phyloP scores from a whole-genome alignment of 2,329 filamentous ascomycete genomes.

The Phialophora verrucosa region DNA sequence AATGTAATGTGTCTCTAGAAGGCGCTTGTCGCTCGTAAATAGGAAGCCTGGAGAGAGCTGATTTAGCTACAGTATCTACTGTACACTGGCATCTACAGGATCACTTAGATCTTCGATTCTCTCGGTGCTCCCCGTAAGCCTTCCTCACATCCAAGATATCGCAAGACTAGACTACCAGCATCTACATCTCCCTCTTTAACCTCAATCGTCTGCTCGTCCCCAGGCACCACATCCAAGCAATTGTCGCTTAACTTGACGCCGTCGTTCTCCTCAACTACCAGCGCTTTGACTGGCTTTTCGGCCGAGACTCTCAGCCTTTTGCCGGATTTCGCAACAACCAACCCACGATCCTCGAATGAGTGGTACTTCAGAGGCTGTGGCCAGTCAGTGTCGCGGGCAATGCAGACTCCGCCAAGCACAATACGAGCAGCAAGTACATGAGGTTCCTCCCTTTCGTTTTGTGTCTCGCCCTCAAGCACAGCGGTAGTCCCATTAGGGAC shows the following conservation, averaged over 20 bases:
- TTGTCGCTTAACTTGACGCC: constrained; percentile 61
- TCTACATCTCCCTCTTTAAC: not conserved
- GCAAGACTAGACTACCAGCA: not conserved
- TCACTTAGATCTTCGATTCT: not conserved
- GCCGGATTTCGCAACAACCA: not conserved
- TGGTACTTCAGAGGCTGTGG: constrained; percentile 65
- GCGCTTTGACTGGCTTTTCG: constrained; percentile 60
- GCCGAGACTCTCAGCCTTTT: constrained; percentile 37
- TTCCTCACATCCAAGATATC: not conserved
- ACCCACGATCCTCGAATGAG: constrained; percentile 56
- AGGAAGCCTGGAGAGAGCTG: not conserved
- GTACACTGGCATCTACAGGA: not conserved
- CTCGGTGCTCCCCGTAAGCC: not conserved
- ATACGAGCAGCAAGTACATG: constrained; percentile 58
- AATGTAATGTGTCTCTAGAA: not conserved
- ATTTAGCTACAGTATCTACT: not conserved
- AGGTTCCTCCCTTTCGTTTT: constrained; percentile 46
- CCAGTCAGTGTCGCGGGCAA: constrained; percentile 63
- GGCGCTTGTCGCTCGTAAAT: not conserved
- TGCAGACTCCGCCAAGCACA: constrained; percentile 56
- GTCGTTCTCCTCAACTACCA: constrained; percentile 63
- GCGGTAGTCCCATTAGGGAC: constrained; percentile 61
- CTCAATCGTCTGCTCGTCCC: constrained; percentile 55
- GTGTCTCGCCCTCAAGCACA: constrained; percentile 42
- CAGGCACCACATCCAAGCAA: constrained; percentile 62